Evolutionary conservation across 2,329 filamentous ascomycete genomes (phyloP).

Genomic region (Biscogniauxia mediterranea): DNA sequence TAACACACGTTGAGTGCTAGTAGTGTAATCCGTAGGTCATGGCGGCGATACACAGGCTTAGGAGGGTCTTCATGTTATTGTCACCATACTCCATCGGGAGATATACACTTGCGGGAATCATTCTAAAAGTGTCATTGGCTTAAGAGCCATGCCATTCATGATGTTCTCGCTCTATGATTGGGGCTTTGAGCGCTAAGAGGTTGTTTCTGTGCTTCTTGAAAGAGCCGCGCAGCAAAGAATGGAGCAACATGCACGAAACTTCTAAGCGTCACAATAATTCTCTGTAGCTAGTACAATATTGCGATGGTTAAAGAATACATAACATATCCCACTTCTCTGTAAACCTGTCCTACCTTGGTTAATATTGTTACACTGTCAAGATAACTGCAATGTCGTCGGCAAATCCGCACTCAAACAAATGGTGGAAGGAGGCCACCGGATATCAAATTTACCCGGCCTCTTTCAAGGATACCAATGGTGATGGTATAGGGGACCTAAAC

Average conservation of each 20-base stretch:
- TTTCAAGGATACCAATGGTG: constrained; percentile 57
- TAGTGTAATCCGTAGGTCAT: neutral
- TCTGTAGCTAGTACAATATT: neutral
- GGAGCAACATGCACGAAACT: neutral
- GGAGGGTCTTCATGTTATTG: neutral
- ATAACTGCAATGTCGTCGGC: neutral
- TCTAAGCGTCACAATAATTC: neutral
- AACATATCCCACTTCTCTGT: neutral
- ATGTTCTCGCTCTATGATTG: neutral
- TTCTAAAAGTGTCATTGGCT: neutral
- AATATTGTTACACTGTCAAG: neutral
- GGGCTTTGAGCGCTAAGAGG: neutral
- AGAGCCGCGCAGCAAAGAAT: neutral
- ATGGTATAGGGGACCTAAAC: constrained; percentile 64
- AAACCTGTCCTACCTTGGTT: no score
- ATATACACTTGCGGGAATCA: neutral
- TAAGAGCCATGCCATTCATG: neutral
- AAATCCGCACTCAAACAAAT: constrained; percentile 16
- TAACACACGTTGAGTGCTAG: neutral
- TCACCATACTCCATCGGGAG: neutral
- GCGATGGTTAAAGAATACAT: neutral
- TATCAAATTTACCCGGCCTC: constrained; percentile 58
- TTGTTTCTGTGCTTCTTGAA: neutral
- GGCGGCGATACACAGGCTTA: neutral
- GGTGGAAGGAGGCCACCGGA: constrained; percentile 47